Evolutionary conservation across 768 basidiomycete genomes (phyloP).

Genomic region (Pholiota conissans): DNA sequence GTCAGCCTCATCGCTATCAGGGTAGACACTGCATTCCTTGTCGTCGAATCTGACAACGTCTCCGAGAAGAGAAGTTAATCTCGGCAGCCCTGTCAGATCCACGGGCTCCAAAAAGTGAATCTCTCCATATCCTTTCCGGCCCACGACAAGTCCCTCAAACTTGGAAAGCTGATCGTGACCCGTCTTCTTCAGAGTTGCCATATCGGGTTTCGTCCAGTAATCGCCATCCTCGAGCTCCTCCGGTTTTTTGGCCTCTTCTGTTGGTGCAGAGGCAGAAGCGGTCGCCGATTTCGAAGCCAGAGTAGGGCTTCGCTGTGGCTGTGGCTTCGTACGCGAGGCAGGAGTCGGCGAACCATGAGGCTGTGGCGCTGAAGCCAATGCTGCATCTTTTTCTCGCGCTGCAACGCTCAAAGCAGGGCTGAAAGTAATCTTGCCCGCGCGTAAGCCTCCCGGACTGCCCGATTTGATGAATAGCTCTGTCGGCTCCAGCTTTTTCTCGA

Average conservation of each 20-base stretch:
- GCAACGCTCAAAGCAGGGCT: constrained; percentile 76
- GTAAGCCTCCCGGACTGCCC: constrained; percentile 41
- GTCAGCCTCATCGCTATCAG: constrained; percentile 81
- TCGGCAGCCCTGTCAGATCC: constrained; percentile 83
- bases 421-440: constrained; percentile 63
- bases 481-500: constrained; percentile 83
- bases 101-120: constrained; percentile 80
- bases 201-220: constrained; percentile 86
- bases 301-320: constrained; percentile 41
- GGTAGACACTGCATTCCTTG: constrained; percentile 93
- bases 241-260: constrained; percentile 25
- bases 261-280: constrained; percentile 22
- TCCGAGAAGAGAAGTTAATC: constrained; percentile 82
- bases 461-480: constrained; percentile 63
- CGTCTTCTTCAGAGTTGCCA: constrained; percentile 67
- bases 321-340: constrained; percentile 35
- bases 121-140: constrained; percentile 90
- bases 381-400: constrained; percentile 70
- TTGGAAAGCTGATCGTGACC: constrained; percentile 74
- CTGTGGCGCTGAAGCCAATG: constrained; percentile 32
- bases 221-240: constrained; percentile 75
- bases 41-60: constrained; percentile 85
- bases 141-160: constrained; percentile 79
- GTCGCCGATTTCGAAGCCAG: constrained; percentile 37
- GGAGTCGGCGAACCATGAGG: constrained; percentile 36